Evolutionary conservation across 2,329 filamentous ascomycete genomes (phyloP).

Genomic region (Delphinella strobiligena): DNA sequence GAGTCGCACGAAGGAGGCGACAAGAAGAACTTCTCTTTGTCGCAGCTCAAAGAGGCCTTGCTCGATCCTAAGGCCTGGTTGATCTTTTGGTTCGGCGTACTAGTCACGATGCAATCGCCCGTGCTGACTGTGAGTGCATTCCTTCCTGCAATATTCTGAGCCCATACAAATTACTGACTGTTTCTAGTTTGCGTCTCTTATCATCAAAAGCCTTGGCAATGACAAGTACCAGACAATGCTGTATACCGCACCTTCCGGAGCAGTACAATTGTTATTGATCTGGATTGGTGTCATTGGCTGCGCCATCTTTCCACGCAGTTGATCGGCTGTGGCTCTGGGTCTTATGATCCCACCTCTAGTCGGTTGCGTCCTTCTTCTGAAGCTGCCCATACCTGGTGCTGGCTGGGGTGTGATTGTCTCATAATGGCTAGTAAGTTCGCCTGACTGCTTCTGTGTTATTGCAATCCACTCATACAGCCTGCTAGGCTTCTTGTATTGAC

Average conservation of each 20-base stretch:
- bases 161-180: too few species aligned
- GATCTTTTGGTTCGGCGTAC: slow-evolving; percentile 33
- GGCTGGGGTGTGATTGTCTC: slow-evolving; percentile 38
- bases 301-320: slow-evolving; percentile 26
- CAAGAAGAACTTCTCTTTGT: slow-evolving; percentile 31
- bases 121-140: slow-evolving; percentile 30
- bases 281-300: slow-evolving; percentile 34
- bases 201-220: slow-evolving; percentile 38
- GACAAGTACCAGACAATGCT: slow-evolving; percentile 34
- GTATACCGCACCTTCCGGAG: slow-evolving; percentile 36
- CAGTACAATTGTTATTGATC: slow-evolving; percentile 33
- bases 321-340: slow-evolving; percentile 27
- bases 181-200: slow-evolving; percentile 39
- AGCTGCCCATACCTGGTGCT: slow-evolving; percentile 26
- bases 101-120: slow-evolving; percentile 35
- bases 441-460: too few species aligned
- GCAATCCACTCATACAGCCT: too few species aligned
- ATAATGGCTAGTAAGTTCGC: slow-evolving; percentile 29
- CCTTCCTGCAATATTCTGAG: too few species aligned
- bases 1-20: slow-evolving; percentile 29
- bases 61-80: slow-evolving; percentile 33
- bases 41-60: slow-evolving; percentile 33
- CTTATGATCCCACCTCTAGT: slow-evolving; percentile 32
- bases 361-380: slow-evolving; percentile 33
- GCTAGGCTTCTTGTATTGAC: slow-evolving; percentile 29